These are phyloP conservation scores for Phytophthora ramorum DNA, from an alignment of 352 stramenopile genomes.

Conservation along the genomic window DNA sequence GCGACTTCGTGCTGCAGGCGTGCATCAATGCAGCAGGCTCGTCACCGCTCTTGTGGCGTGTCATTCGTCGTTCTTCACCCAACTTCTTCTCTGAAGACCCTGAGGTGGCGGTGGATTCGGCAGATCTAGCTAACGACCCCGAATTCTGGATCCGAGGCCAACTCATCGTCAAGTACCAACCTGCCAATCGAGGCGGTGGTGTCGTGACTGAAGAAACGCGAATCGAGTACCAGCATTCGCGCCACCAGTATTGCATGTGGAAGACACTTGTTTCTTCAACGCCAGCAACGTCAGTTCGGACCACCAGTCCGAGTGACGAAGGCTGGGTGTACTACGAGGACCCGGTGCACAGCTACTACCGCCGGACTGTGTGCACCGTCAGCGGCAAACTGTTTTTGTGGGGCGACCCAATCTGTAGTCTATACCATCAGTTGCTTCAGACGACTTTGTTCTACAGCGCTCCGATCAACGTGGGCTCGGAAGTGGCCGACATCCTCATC, in stretches of 20 bases:
- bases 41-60: slow-evolving; percentile 47
- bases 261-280: slow-evolving; percentile 24
- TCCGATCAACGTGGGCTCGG: slow-evolving; percentile 23
- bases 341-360: slow-evolving; percentile 30
- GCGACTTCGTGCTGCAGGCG: slow-evolving; percentile 44
- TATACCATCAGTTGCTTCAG: slow-evolving; percentile 67
- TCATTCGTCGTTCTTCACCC: slow-evolving; percentile 31
- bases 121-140: slow-evolving; percentile 14
- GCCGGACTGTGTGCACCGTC: slow-evolving; percentile 30
- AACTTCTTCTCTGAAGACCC: slow-evolving; percentile 21
- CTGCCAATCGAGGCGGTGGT: not conserved
- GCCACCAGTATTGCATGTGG: slow-evolving; percentile 35
- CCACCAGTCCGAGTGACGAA: slow-evolving; percentile 18
- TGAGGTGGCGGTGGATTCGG: slow-evolving; percentile 6
- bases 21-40: slow-evolving; percentile 34
- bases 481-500: slow-evolving; percentile 28
- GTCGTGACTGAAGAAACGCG: slow-evolving; percentile 34
- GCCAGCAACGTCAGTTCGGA: not conserved
- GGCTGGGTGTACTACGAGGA: slow-evolving; percentile 31
- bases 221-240: slow-evolving; percentile 36
- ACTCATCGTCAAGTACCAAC: slow-evolving; percentile 36
- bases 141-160: slow-evolving; percentile 38
- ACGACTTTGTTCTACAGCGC: slow-evolving; percentile 61
- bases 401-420: slow-evolving; percentile 61
- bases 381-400: slow-evolving; percentile 46